These are phyloP conservation scores for Dioszegia crocea DNA, from an alignment of 768 basidiomycete species.

Conservation along the genomic window DNA sequence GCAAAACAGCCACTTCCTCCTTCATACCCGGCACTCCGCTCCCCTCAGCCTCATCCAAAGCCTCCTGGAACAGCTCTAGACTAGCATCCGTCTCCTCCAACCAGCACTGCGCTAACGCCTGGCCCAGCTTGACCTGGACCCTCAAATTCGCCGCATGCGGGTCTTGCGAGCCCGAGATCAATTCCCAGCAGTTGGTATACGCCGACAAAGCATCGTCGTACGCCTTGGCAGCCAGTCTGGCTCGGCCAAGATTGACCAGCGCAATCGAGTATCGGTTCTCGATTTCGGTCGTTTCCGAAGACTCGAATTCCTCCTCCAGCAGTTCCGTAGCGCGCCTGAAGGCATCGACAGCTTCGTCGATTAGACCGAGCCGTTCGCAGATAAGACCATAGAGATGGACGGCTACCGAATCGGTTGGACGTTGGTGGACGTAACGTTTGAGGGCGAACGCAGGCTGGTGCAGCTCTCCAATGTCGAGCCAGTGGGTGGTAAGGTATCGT, in stretches of 20 bases:
- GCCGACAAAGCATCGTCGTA: conserved; percentile 63
- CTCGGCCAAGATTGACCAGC: conserved; percentile 72
- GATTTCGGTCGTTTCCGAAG: conserved; percentile 69
- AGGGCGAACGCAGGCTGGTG: conserved; percentile 77
- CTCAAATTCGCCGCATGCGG: conserved; percentile 47
- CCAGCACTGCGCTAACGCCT: conserved; percentile 69
- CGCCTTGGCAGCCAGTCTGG: conserved; percentile 62
- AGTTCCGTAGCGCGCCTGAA: conserved; percentile 64
- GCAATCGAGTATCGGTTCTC: conserved; percentile 78
- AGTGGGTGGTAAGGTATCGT: conserved; percentile 29
- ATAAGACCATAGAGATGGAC: conserved; percentile 79
- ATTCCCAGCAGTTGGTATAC: conserved; percentile 67
- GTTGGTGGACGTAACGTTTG: conserved; percentile 65
- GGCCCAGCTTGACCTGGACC: conserved; percentile 55
- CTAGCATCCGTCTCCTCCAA: conserved; percentile 62
- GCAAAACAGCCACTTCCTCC: conserved; percentile 69
- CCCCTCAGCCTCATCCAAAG: conserved; percentile 54
- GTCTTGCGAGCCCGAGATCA: conserved; percentile 56
- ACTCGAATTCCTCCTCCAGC: conserved; percentile 84
- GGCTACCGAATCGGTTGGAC: conserved; percentile 67
- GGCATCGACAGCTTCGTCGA: conserved; percentile 59
- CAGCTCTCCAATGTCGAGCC: conserved; percentile 54
- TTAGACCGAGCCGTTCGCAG: conserved; percentile 75
- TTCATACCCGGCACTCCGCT: conserved; percentile 50
- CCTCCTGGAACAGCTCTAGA: conserved; percentile 64